Conservation (phyloP, 306 rosid species). For the Castanea sativa region DNA sequence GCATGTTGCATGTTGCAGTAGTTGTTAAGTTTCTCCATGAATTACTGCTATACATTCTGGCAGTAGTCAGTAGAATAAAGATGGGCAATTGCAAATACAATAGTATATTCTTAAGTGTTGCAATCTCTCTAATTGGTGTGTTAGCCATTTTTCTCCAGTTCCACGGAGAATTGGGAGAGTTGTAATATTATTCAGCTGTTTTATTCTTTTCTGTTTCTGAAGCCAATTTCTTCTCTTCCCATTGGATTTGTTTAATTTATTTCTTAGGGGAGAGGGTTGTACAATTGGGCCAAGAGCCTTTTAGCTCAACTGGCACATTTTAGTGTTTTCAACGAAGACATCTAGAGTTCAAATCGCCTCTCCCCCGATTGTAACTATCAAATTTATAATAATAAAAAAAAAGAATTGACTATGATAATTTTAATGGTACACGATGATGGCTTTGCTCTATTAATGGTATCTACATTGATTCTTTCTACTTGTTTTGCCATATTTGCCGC, state of each 20-base stretch:
- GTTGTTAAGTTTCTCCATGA: constrained; percentile 10
- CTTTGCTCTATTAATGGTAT: background rate
- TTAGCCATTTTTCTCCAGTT: background rate
- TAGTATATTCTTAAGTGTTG: background rate
- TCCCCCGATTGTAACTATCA: no score
- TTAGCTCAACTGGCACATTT: no score
- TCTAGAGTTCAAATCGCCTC: no score
- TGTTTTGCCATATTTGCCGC: background rate
- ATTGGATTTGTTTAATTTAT: no score
- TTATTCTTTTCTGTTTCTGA: no score
- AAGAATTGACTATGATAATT: background rate
- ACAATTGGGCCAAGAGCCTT: background rate
- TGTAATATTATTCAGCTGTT: background rate
- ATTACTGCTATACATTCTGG: background rate
- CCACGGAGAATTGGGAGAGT: background rate
- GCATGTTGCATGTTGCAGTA: constrained; percentile 19
- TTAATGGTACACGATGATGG: background rate
- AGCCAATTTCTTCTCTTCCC: no score
- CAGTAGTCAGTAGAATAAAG: constrained; percentile 9
- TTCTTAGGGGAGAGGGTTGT: background rate
- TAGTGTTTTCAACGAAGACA: no score
- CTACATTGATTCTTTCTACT: background rate
- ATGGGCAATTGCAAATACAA: constrained; percentile 20
- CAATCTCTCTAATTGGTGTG: background rate
- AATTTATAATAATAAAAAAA: no score